phyloP scores from a whole-genome alignment of 345 rosid genomes.

The Tarenaya hassleriana region DNA sequence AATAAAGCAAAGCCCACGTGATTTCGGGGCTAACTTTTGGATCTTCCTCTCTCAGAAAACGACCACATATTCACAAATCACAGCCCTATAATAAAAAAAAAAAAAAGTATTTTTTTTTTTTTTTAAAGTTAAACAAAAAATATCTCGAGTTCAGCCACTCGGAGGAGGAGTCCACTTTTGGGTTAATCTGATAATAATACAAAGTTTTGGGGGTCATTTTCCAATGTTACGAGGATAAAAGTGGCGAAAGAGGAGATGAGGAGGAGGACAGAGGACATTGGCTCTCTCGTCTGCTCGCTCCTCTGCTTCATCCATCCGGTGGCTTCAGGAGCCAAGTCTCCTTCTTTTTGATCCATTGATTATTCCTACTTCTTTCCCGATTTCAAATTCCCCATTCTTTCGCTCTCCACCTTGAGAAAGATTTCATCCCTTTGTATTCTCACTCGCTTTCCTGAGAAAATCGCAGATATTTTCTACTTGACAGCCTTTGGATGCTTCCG shows the following conservation, averaged over 20 bases:
- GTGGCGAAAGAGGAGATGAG: neutral
- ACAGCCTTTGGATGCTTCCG: neutral
- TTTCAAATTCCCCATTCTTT: constrained; percentile 2
- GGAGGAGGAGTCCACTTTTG: neutral
- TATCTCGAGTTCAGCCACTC: too few relatives aligned
- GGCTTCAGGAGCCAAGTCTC: neutral
- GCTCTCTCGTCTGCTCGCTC: constrained; percentile 1
- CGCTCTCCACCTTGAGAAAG: too few relatives aligned
- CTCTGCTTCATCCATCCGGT: constrained; percentile 23
- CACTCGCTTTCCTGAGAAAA: constrained; percentile 16
- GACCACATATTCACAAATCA: constrained; percentile 6
- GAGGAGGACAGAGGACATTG: constrained; percentile 15
- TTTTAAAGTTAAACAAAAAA: too few relatives aligned
- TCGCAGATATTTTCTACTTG: neutral
- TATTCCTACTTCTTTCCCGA: neutral
- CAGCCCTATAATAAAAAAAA: too few relatives aligned
- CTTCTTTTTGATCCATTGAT: constrained; percentile 5
- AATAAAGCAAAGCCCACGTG: constrained; percentile 33
- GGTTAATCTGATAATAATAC: constrained; percentile 8
- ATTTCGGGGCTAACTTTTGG: constrained; percentile 23
- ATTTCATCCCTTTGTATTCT: constrained; percentile 2
- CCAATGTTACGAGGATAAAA: neutral
- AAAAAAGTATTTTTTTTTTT: too few relatives aligned
- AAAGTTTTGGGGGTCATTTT: constrained; percentile 3
- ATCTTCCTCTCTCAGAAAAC: constrained; percentile 13